Evolutionary conservation across 495 filamentous ascomycete species (phyloP).

Genomic region (Neurospora sp.): DNA sequence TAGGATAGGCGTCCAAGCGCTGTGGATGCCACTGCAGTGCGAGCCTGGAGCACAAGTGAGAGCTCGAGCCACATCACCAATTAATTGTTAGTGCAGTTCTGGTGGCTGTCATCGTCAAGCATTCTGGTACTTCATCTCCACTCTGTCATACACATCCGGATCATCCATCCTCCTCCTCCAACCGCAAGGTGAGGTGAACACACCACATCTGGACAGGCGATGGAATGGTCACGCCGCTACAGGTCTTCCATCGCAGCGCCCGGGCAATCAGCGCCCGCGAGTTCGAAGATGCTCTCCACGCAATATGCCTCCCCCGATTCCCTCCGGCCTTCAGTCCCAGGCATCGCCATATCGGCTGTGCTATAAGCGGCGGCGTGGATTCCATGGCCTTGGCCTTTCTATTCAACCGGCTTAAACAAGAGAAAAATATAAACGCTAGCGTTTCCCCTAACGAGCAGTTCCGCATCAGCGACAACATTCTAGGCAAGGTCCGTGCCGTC

Average conservation of each 20-base stretch:
- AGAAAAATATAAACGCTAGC: neutral
- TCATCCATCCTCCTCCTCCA: neutral
- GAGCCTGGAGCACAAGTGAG: neutral
- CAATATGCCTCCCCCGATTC: constrained; percentile 39
- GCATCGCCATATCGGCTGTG: constrained; percentile 34
- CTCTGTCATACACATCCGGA: neutral
- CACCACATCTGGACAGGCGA: constrained; percentile 9
- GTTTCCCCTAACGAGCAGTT: constrained; percentile 1
- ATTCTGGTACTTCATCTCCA: neutral
- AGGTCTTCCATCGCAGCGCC: constrained; percentile 30
- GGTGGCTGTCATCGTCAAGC: neutral
- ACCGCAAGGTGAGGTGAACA: neutral
- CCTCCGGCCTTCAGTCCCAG: constrained; percentile 9
- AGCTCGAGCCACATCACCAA: neutral
- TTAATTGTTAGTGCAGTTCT: neutral
- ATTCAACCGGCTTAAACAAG: constrained; percentile 34
- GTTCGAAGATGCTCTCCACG: constrained; percentile 43
- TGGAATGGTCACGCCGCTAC: constrained; percentile 35
- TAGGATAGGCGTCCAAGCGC: neutral
- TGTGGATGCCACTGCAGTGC: neutral
- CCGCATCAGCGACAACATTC: constrained; percentile 25
- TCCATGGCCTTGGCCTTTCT: constrained; percentile 88
- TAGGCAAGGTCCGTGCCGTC: constrained; percentile 47
- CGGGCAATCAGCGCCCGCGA: constrained; percentile 40
- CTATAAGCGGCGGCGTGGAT: constrained; percentile 87